Base-by-base conservation (phyloP, 148 eudicot species). In the Pouteria glomerata region DNA sequence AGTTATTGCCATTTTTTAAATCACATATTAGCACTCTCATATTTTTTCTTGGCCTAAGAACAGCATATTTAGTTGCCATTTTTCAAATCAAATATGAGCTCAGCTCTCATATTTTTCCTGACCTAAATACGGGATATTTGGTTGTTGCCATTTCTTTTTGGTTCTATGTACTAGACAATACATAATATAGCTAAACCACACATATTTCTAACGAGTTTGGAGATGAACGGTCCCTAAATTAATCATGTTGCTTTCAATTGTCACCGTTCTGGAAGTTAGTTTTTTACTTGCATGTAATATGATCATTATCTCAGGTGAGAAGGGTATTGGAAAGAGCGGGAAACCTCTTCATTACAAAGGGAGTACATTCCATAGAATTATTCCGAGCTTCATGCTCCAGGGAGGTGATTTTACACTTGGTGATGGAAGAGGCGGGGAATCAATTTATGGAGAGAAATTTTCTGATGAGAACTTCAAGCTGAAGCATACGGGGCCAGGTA, bases 401-500 rank as follows among this genome's bases (percentile, higher is more conserved):
- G 99, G 97, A 66, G 99, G 99, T 75, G 99, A 95, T 76, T 95
- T 95, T 74, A 95, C 99, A 53, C 92, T 68, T 2, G 99, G 99
- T 39, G 88, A 90, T 78, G 99, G 99, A 66, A 82, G 84, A 78
- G 99, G 99, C 15, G 99, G 99, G 37, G 99, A 95, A 74, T 95
- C 99, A 18, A 95, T 95, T n/a, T 95, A 95, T 29, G 99, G 99
- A 48, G 96, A 86, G 77, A 89, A 92, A 84, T 95, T 95, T 78
- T 89, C 90, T 16, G 99, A 95, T 78, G 99, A 95, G 64, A 95
- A 95, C 61, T 95, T 95, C 87, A 95, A 90, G 87, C 50, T 92
- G 71, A 95, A 92, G 85, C 99, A 95, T 64, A 95, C 97, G n/a
- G 87, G 94, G 58, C 99, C 99, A 66, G 99, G 98, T 95, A 83